Conservation (phyloP, 1,284 basidiomycete species). For the Ceratobasidium sp. region DNA sequence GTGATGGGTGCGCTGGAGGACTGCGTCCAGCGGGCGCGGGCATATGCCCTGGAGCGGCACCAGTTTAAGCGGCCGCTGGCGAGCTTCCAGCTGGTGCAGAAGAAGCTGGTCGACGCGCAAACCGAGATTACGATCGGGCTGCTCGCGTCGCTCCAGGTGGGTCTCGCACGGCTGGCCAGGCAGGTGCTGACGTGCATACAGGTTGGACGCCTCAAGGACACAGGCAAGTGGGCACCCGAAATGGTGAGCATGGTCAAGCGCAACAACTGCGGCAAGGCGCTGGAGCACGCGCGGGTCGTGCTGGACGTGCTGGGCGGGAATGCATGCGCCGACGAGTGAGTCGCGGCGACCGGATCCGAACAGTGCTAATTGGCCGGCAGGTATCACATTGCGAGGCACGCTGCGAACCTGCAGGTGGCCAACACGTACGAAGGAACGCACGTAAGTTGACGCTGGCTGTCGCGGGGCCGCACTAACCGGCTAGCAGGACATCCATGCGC, state of each 20-base stretch:
- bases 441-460: slow-evolving; percentile 55
- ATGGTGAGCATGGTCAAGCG: slow-evolving; percentile 96
- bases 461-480: neutral
- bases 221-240: slow-evolving; percentile 81
- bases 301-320: slow-evolving; percentile 93
- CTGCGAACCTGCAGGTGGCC: slow-evolving; percentile 89
- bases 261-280: slow-evolving; percentile 95
- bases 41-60: slow-evolving; percentile 88
- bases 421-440: slow-evolving; percentile 91
- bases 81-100: slow-evolving; percentile 95
- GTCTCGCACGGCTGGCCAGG: neutral
- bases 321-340: slow-evolving; percentile 88
- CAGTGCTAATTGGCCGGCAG: slow-evolving; percentile 51
- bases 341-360: slow-evolving; percentile 46
- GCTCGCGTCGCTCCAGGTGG: slow-evolving; percentile 69
- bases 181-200: slow-evolving; percentile 57
- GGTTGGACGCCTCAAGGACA: slow-evolving; percentile 91
- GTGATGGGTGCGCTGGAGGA: slow-evolving; percentile 96
- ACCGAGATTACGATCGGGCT: slow-evolving; percentile 88
- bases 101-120: slow-evolving; percentile 94
- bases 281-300: slow-evolving; percentile 80
- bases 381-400: slow-evolving; percentile 91
- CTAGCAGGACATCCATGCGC: slow-evolving; percentile 79
- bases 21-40: slow-evolving; percentile 80
- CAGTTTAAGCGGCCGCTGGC: slow-evolving; percentile 93